phyloP scores from a whole-genome alignment of 768 basidiomycete genomes.

The Trametes coccinea region DNA sequence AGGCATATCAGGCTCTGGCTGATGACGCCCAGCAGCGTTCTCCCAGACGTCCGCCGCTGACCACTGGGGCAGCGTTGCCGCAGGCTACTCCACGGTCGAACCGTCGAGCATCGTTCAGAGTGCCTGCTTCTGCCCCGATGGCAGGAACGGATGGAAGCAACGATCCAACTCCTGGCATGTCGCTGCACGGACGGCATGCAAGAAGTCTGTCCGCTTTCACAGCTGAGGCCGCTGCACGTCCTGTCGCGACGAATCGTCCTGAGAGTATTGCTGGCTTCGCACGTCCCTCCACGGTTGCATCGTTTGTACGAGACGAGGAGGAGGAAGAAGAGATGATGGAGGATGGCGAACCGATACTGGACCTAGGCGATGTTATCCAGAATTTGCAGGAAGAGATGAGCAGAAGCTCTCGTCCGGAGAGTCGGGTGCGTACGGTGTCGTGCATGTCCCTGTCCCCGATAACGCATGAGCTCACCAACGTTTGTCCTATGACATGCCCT shows the following conservation, averaged over 20 bases:
- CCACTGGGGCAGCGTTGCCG: slow-evolving; percentile 8
- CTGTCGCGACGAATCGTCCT: background rate
- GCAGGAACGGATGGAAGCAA: background rate
- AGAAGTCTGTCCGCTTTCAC: slow-evolving; percentile 3
- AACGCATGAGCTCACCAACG: background rate
- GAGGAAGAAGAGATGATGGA: background rate
- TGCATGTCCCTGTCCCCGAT: background rate
- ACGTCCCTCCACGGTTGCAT: background rate
- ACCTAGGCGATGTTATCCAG: slow-evolving; percentile 8
- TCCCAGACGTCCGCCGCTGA: slow-evolving; percentile 11
- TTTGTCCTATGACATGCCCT: background rate
- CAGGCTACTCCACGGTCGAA: background rate
- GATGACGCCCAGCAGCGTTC: slow-evolving; percentile 15
- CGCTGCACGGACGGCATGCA: slow-evolving; percentile 4
- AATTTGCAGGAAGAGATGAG: background rate
- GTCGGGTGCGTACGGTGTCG: slow-evolving; percentile 6
- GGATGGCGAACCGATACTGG: slow-evolving; percentile 5
- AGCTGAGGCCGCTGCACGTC: background rate
- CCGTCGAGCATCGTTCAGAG: slow-evolving; percentile 8
- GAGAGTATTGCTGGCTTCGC: background rate
- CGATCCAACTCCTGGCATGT: background rate
- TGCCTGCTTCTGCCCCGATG: background rate
- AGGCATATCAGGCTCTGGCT: background rate
- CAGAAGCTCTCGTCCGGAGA: background rate
- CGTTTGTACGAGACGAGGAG: background rate